phyloP scores from a whole-genome alignment of 2,329 filamentous ascomycete genomes.

The Sclerotinia minor region DNA sequence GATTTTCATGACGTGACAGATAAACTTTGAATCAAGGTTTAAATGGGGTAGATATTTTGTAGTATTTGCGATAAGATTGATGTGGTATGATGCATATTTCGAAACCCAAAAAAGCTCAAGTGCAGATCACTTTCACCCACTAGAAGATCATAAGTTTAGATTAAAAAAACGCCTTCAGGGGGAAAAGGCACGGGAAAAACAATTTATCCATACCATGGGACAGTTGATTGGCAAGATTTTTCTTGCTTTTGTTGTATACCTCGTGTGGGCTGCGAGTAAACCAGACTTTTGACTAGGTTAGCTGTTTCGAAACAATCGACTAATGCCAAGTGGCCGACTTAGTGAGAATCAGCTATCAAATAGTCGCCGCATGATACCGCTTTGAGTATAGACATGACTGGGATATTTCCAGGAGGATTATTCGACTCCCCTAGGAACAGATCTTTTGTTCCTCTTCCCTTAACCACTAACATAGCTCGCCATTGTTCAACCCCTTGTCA shows the following conservation, averaged over 20 bases:
- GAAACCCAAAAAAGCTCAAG: slow-evolving; percentile 17
- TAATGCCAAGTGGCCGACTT: slow-evolving; percentile 6
- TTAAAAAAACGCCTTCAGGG: slow-evolving; percentile 12
- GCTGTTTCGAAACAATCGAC: slow-evolving; percentile 3
- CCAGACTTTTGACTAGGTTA: not conserved
- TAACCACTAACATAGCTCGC: not conserved
- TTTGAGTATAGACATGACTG: not conserved
- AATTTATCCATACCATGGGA: not conserved
- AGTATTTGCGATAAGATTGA: not conserved
- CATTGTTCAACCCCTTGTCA: not conserved
- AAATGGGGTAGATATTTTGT: not conserved
- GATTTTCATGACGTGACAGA: slow-evolving; percentile 1
- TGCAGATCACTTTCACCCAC: not conserved
- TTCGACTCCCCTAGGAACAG: not conserved
- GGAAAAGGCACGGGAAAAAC: not conserved
- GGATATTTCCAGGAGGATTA: slow-evolving; percentile 5
- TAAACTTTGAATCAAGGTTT: not conserved
- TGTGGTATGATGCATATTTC: slow-evolving; percentile 9
- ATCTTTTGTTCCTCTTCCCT: not conserved
- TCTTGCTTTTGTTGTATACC: not conserved
- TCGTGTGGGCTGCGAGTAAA: not conserved
- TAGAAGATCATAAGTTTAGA: slow-evolving; percentile 1
- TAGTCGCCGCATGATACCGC: not conserved
- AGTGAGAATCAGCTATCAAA: not conserved
- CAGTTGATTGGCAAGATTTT: not conserved